Percentiles rank a stretch among this genome's conserved stretches.
Evolutionary conservation across 1,284 basidiomycete genomes (phyloP).

Genomic region (Apiotrichum mycotoxinovorans): DNA sequence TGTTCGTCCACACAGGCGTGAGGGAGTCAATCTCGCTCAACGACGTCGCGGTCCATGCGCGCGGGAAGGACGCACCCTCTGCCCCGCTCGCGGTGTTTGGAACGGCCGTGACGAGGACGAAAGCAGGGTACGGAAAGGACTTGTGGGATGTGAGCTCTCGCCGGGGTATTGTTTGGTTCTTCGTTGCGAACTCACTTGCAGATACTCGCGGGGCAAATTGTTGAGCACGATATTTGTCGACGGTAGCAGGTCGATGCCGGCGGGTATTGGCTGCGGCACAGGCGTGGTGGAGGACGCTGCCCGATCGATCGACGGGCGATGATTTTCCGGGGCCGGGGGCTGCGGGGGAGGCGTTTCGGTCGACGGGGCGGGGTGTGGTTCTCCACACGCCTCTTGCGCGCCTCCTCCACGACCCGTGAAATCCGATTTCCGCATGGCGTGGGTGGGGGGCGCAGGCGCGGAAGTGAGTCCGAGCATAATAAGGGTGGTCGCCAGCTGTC

Average conservation of each 20-base stretch:
- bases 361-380: too few species aligned
- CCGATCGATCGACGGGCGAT: background rate
- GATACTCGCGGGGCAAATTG: conserved; percentile 29
- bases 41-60: background rate
- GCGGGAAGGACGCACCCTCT: background rate
- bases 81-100: conserved; percentile 4
- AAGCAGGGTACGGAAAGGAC: conserved; percentile 42
- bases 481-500: too few species aligned
- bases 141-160: too few species aligned
- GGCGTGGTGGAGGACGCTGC: background rate
- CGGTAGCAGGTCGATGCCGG: background rate
- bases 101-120: conserved; percentile 34
- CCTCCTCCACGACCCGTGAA: too few species aligned
- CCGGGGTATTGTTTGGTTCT: background rate
- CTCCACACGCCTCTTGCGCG: too few species aligned
- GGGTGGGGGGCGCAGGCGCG: too few species aligned
- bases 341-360: too few species aligned
- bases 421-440: too few species aligned
- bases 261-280: background rate
- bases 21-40: conserved; percentile 13
- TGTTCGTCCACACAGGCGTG: conserved; percentile 34
- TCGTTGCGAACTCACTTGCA: conserved; percentile 28
- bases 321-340: too few species aligned
- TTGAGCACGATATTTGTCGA: conserved; percentile 18
- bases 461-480: too few species aligned